Evolutionary conservation across 2,329 filamentous ascomycete species (phyloP).

Genomic region (Magnaporthiopsis poae): DNA sequence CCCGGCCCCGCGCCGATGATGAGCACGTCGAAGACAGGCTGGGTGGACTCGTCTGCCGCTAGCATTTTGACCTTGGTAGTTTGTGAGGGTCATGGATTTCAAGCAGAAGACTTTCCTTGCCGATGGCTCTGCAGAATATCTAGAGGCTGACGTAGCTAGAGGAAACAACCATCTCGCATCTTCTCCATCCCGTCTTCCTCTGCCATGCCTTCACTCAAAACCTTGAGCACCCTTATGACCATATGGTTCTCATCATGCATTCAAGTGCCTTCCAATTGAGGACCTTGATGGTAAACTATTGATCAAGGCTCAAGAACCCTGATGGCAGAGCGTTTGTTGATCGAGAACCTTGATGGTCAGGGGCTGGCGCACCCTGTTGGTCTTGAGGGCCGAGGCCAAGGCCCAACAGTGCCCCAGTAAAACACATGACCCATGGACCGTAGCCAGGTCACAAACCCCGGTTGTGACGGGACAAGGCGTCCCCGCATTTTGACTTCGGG

Average conservation of each 20-base stretch:
- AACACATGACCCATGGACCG: too few species aligned
- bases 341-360: conserved; percentile 6
- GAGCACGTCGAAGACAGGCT: conserved; percentile 55
- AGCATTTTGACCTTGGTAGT: too few species aligned
- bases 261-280: background rate
- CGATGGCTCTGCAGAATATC: too few species aligned
- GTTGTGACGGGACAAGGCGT: too few species aligned
- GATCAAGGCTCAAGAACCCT: background rate
- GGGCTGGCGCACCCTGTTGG: background rate
- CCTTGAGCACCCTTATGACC: background rate
- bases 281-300: conserved; percentile 1
- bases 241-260: too few species aligned
- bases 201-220: background rate
- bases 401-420: too few species aligned
- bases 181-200: background rate
- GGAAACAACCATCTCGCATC: background rate
- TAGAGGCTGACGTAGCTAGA: too few species aligned
- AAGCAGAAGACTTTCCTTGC: background rate
- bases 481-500: too few species aligned
- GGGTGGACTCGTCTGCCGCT: background rate
- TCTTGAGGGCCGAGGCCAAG: background rate
- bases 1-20: conserved; percentile 68
- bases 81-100: background rate
- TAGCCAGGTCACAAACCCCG: too few species aligned
- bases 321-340: background rate